Evolutionary conservation across 2,329 filamentous ascomycete species (phyloP).

Genomic region (Claviceps monticola): DNA sequence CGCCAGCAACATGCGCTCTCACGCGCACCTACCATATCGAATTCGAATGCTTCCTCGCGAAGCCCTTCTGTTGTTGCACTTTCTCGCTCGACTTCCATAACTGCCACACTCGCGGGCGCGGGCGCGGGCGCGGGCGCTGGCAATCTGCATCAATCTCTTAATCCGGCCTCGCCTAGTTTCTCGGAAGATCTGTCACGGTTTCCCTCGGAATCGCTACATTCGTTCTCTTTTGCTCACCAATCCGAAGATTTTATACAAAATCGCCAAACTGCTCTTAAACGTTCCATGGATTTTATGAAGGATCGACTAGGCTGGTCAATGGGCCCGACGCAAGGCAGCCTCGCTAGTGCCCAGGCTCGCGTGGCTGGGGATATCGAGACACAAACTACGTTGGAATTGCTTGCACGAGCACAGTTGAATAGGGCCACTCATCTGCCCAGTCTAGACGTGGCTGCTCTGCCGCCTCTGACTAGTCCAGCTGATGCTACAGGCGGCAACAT

Average conservation of each 20-base stretch:
- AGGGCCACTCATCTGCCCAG: conserved; percentile 49
- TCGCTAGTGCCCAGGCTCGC: conserved; percentile 73
- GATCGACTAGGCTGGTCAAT: conserved; percentile 72
- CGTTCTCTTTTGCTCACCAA: conserved; percentile 94
- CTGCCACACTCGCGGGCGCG: conserved; percentile 41
- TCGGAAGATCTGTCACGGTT: conserved; percentile 85
- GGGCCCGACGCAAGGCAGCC: conserved; percentile 52
- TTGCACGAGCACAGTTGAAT: conserved; percentile 69
- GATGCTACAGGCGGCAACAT: conserved; percentile 60
- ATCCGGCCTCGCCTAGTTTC: conserved; percentile 59
- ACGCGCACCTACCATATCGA: conserved; percentile 49
- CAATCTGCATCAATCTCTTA: conserved; percentile 42
- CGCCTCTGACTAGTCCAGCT: conserved; percentile 71
- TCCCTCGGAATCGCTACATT: conserved; percentile 90
- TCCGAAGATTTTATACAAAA: conserved; percentile 85
- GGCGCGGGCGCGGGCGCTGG: conserved; percentile 31
- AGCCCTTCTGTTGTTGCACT: conserved; percentile 41
- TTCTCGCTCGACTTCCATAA: conserved; percentile 60
- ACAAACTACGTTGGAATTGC: conserved; percentile 79
- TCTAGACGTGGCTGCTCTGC: conserved; percentile 24
- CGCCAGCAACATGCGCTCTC: conserved; percentile 62
- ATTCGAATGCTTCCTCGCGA: conserved; percentile 47
- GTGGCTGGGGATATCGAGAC: conserved; percentile 72
- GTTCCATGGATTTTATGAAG: conserved; percentile 92
- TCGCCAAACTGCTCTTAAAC: conserved; percentile 82